Evolutionary conservation across 208 protist genomes (phyloP).

Genomic region (Trypanosoma congolense): DNA sequence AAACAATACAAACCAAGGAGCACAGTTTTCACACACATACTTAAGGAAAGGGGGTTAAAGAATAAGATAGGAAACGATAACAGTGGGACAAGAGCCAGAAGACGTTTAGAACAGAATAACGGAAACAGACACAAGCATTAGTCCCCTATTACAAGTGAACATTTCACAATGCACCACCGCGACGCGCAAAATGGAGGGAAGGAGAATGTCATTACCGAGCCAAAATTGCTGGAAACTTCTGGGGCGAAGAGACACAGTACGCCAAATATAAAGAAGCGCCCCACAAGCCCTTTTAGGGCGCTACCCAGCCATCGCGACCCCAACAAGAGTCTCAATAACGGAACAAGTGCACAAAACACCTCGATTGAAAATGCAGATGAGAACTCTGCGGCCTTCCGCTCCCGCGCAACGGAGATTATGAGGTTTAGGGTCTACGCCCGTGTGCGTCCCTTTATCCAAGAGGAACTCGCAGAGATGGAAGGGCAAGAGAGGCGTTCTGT

Average conservation of each 20-base stretch:
- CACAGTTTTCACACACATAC: too few species aligned
- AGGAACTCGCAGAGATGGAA: conserved; percentile 86
- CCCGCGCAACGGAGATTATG: conserved; percentile 81
- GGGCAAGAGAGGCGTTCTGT: conserved; percentile 78
- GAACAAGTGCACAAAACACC: conserved; percentile 24
- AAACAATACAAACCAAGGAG: too few species aligned
- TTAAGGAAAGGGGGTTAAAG: too few species aligned
- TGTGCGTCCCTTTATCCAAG: conserved; percentile 82
- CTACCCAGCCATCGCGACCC: conserved; percentile 12
- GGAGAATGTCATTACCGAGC: conserved; percentile 35
- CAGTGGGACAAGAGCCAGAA: too few species aligned
- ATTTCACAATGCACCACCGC: neutral
- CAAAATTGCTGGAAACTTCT: conserved; percentile 52
- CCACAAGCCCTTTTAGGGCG: neutral
- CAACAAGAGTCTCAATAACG: neutral
- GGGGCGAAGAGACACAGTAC: conserved; percentile 1
- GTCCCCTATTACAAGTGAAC: neutral
- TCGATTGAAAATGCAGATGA: conserved; percentile 51
- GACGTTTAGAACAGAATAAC: too few species aligned
- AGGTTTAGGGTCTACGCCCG: conserved; percentile 81
- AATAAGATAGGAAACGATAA: too few species aligned
- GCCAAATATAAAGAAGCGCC: conserved; percentile 8
- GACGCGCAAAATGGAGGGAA: neutral
- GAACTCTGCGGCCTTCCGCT: conserved; percentile 66
- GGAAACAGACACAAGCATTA: too few species aligned